A percentile compares a stretch with the other conserved stretches of the same genome.
Evolutionary conservation across 2,329 filamentous ascomycete genomes (phyloP).

Genomic region (Grosmannia serpens): DNA sequence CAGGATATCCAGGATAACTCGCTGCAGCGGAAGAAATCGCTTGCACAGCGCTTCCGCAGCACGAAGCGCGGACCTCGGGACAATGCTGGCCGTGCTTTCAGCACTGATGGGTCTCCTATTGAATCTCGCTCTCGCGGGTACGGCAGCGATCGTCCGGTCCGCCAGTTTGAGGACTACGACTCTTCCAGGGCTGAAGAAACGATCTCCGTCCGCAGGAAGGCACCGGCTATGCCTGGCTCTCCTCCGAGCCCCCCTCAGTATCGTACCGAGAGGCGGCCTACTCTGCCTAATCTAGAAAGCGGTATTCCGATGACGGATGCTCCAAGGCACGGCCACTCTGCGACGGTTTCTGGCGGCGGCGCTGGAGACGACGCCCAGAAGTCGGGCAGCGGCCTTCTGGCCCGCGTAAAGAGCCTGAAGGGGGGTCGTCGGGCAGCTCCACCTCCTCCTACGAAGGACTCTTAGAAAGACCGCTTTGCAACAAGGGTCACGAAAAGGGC

Average conservation of each 20-base stretch:
- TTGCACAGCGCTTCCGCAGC: constrained; percentile 82
- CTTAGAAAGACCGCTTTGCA: constrained; percentile 11
- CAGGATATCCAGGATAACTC: constrained; percentile 44
- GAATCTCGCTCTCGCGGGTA: constrained; percentile 19
- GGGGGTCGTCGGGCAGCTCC: constrained; percentile 43
- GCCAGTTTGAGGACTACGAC: constrained; percentile 74
- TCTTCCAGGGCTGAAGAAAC: constrained; percentile 40
- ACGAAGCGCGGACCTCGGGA: constrained; percentile 61
- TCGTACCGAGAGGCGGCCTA: constrained; percentile 55
- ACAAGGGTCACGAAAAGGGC: constrained; percentile 1
- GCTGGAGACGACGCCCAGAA: background rate
- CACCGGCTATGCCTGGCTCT: constrained; percentile 18
- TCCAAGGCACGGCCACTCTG: background rate
- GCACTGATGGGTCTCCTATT: constrained; percentile 14
- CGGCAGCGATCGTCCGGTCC: constrained; percentile 28
- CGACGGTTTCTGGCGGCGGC: background rate
- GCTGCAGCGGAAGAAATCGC: constrained; percentile 81
- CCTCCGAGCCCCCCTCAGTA: constrained; percentile 48
- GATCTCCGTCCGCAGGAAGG: constrained; percentile 30
- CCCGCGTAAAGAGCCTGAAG: constrained; percentile 73
- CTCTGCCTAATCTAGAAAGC: constrained; percentile 48
- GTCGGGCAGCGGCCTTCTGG: constrained; percentile 49
- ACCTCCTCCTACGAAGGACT: constrained; percentile 12
- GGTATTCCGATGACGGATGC: constrained; percentile 14
- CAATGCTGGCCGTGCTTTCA: constrained; percentile 28